Evolutionary conservation across 2,329 filamentous ascomycete genomes (phyloP).

Genomic region (Pyricularia sp.): DNA sequence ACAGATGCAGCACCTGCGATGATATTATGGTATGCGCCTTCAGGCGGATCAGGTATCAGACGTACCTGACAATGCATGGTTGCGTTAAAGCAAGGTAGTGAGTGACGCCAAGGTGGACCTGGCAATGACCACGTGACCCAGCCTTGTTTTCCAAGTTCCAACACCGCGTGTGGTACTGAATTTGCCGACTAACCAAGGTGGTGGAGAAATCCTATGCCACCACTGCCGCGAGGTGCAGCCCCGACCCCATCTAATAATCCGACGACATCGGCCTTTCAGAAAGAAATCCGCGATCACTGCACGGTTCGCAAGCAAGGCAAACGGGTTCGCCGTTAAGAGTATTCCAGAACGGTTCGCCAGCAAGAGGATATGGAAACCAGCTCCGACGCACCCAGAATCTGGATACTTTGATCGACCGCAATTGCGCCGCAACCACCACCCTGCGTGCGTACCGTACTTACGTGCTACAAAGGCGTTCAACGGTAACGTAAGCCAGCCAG

Average conservation of each 20-base stretch:
- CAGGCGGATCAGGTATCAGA: no score
- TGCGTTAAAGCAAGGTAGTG: neutral
- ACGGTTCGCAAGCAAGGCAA: neutral
- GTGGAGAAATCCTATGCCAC: neutral
- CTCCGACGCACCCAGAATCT: neutral
- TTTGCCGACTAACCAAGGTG: no score
- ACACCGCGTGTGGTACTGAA: neutral
- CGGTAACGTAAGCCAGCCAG: neutral
- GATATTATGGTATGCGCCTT: no score
- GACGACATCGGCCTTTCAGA: neutral
- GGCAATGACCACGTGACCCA: neutral
- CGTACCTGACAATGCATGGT: neutral
- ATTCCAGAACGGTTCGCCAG: neutral
- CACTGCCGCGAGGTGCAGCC: neutral
- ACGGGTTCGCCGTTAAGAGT: neutral
- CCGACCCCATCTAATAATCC: neutral
- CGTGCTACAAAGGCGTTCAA: neutral
- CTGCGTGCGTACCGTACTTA: neutral
- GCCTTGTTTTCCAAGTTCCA: neutral
- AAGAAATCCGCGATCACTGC: neutral
- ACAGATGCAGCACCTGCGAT: no score
- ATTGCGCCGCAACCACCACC: neutral
- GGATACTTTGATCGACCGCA: neutral
- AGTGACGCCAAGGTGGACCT: neutral
- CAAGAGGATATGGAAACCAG: neutral